Evolutionary conservation across 148 eudicot genomes (phyloP), one percentile per base, ranked within the genome.

Genomic region (Chenopodium suecicum): DNA sequence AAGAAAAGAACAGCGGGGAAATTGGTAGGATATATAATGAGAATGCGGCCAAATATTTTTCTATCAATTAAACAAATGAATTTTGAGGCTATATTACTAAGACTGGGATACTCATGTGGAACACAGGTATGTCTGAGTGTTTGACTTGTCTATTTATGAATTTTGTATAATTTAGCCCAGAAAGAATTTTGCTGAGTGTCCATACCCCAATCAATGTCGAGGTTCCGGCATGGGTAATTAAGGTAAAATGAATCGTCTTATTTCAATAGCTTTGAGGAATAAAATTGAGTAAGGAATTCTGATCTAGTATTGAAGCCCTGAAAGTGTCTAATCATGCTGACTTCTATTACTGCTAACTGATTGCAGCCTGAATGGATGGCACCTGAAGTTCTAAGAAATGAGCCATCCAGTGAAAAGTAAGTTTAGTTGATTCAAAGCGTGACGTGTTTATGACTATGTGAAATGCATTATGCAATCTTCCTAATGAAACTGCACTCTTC

Each of bases 361-460:
- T 77, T 88, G 86, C 94, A 94, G 98, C 91, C 98, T 73, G 99
- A 96, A 80, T 96, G 99, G 99, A 96, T 96, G 99, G 99, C 99
- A n/a, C 98, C 99, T 20, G 99, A 97, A 88, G 97, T 97, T 82
- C 76, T 97, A 56, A 92, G 97, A 78, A 97, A 94, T 81, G 99
- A 97, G 84, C 97, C 91, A 72, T 89, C 94, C 80, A 90, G 89
- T 86, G 99, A 97, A 89, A 97, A 97, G 99, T 94, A 86, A 89
- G 99, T 85, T 74, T 31, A 54, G 65, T 66, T 37, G 17, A 73
- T 6, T 37, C 77, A 67, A 54, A 44, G 29, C 79, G 34, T 54
- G 54, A 52, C 48, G 60, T 32, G 22, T 65, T 77, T 41, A 31
- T 16, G 19, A 32, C 32, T 48, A 44, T 58, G 10, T 16, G 50